Evolutionary conservation across 2,329 filamentous ascomycete genomes (phyloP), one percentile per base, ranked within the genome.

Genomic region (Clarireedia paspali): DNA sequence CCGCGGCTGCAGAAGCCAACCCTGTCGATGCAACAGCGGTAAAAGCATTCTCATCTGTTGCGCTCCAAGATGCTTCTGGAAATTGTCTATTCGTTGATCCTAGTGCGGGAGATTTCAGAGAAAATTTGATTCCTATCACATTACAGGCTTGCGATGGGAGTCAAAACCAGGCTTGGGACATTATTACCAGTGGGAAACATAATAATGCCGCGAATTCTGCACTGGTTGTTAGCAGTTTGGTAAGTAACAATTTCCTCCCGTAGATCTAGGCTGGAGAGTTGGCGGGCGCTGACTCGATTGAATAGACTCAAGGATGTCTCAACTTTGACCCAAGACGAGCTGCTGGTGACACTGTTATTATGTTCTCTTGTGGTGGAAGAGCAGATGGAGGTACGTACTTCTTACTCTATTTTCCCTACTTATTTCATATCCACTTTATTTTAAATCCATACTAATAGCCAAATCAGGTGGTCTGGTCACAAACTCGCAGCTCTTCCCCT

Each of bases 331-430:
- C 76, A 10, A 74, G 79, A 44, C 74, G 78, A 23, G 67, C 71
- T 2, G 69, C 72, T 2, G 78, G 77, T 6, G 76, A 77, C 60
- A 78, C 80, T 62, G 77, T 81, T 17, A 65, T 78, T 45, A 72
- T 83, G 44, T 83, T 82, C 62, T 82, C 80, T 10, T 84, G 80
- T 60, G 80, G 80, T 48, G 80, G 80, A 10, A 71, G 80, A 23
- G 80, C 79, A 17, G 81, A 79, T 58, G 80, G 80, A 9, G 69
- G 56, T 57, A 57, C 47, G 51, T 55, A 24, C 40, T 20, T n/a
- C 23, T 1, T 26, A 5, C 20, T 24, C 6, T 10, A 5, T 6
- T 36, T 9, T 3, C 20, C 23, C 12, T 23, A 46, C 20, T 23
- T 15, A 23, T 14, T 24, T 26, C 6, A 2, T 26, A 6, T 20